Base-by-base conservation (phyloP, 441 rosid species). In the Populus hybrid region DNA sequence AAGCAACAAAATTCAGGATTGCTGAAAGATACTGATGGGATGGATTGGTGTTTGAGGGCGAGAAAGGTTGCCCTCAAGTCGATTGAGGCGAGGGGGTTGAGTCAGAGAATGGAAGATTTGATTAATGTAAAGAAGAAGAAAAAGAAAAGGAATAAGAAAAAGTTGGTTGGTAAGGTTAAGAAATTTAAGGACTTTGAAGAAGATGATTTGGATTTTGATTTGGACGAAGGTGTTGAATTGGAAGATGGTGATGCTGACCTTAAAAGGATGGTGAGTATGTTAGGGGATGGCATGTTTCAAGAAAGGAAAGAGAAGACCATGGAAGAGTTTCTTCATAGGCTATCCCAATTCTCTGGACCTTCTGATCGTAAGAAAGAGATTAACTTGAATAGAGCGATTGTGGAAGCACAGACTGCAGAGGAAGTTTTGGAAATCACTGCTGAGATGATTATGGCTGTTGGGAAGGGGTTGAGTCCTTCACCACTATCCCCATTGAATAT, bases 1-100 rank as follows among this genome's bases (percentile, higher is more conserved):
- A 88, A 88, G 65, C 84, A 82, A 76, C 64, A 75, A 21, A 81
- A 77, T 1, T 87, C 91, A 12, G 84, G 76, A 77, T 78, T 86
- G 73, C 88, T 89, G 21, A 85, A 84, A 1, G 95, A 87, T 67
- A 85, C 85, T 26, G 92, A 88, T 78, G 91, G 90, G 69, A 95
- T 94, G 98, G 98, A 92, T 79, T 95, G 99, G 98, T 95, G 97
- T 84, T 84, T 87, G 40, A 89, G 91, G 83, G 94, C 98, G 10
- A 89, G 94, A 82, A 91, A 86, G 80, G 73, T 87, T 73, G 98
- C 98, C 20, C 89, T 95, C 56, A 86, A 87, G 72, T 84, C 92
- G 3, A 90, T 95, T 85, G 95, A 93, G 82, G 84, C 90, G 0
- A 87, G 97, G 80, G 97, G 97, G 3, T 85, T 94, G 81, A 71